Conservation (phyloP, 2,329 filamentous ascomycete species). For the Leptographium lundbergii region DNA sequence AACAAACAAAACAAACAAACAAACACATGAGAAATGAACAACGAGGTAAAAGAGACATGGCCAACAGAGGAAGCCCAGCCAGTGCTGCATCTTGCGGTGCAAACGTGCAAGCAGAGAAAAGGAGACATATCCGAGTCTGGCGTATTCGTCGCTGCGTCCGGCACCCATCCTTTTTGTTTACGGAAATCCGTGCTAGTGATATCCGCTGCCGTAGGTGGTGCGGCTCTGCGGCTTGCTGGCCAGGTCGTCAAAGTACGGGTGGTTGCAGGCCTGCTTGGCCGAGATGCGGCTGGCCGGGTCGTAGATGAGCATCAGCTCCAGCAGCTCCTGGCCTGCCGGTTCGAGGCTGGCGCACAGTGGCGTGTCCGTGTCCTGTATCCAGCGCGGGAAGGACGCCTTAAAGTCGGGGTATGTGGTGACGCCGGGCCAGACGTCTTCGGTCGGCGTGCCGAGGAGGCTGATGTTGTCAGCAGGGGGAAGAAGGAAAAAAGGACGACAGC, state of each 20-base stretch:
- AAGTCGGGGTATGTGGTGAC: slow-evolving; percentile 84
- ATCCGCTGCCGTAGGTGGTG: slow-evolving; percentile 15
- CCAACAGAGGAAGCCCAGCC: not conserved
- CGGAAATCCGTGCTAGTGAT: slow-evolving; percentile 16
- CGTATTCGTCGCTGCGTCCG: not conserved
- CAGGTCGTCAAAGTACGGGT: slow-evolving; percentile 58
- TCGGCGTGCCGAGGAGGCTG: slow-evolving; percentile 64
- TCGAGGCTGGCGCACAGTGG: slow-evolving; percentile 60
- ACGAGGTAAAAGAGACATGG: not conserved
- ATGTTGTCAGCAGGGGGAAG: slow-evolving; percentile 13
- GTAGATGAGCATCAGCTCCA: slow-evolving; percentile 61
- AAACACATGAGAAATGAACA: not conserved
- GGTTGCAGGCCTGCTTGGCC: slow-evolving; percentile 73
- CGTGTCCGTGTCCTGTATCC: slow-evolving; percentile 54
- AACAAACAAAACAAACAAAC: not conserved
- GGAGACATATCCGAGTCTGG: too few species aligned
- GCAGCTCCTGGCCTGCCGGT: slow-evolving; percentile 52
- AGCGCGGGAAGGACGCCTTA: slow-evolving; percentile 80
- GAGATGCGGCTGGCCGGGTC: slow-evolving; percentile 75
- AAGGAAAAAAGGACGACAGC: not conserved
- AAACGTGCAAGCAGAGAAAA: too few species aligned
- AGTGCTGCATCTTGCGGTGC: too few species aligned
- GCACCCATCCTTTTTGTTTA: not conserved
- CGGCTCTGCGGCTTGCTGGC: slow-evolving; percentile 10
- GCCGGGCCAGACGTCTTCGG: slow-evolving; percentile 69